These are phyloP conservation scores for Boletales sp. DNA, from an alignment of 768 basidiomycete species.

Conservation along the genomic window DNA sequence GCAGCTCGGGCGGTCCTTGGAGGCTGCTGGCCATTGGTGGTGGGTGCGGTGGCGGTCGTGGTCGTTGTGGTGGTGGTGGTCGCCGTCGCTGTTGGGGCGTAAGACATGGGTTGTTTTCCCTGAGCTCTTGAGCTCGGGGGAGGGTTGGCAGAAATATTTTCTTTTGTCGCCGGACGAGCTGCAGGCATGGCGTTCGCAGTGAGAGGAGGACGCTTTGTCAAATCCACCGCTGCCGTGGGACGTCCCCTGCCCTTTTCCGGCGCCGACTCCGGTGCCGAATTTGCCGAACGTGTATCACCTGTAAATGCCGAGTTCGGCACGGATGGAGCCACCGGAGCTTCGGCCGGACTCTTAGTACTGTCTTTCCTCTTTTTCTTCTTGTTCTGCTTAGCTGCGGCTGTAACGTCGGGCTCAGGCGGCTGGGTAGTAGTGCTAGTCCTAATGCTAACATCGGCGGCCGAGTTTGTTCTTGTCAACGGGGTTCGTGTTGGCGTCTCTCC, in stretches of 20 bases:
- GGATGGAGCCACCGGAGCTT: slow-evolving; percentile 22
- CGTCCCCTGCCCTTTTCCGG: slow-evolving; percentile 31
- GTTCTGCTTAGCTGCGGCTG: slow-evolving; percentile 20
- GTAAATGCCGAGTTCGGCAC: slow-evolving; percentile 27
- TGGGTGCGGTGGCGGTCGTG: slow-evolving; percentile 34
- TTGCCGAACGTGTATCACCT: slow-evolving; percentile 21
- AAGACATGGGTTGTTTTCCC: slow-evolving; percentile 91
- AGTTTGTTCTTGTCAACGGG: slow-evolving; percentile 4
- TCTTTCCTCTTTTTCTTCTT: slow-evolving; percentile 46
- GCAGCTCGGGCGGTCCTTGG: slow-evolving; percentile 44
- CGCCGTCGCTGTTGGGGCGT: slow-evolving; percentile 32
- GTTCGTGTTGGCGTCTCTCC: slow-evolving; percentile 28
- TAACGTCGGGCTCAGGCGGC: slow-evolving; percentile 15
- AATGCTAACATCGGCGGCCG: slow-evolving; percentile 18
- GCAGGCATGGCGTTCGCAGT: slow-evolving; percentile 42
- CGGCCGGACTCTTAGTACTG: slow-evolving; percentile 19
- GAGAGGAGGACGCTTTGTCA: slow-evolving; percentile 39
- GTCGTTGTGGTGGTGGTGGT: slow-evolving; percentile 18
- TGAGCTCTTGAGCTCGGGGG: slow-evolving; percentile 80
- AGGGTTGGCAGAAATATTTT: slow-evolving; percentile 35
- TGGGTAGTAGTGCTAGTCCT: slow-evolving; percentile 26
- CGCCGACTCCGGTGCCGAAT: slow-evolving; percentile 30
- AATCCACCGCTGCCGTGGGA: slow-evolving; percentile 32
- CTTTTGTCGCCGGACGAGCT: slow-evolving; percentile 36
- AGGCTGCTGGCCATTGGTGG: slow-evolving; percentile 31